Base-by-base conservation (phyloP, 2,329 filamentous ascomycete species). In the Botrytis byssoidea region DNA sequence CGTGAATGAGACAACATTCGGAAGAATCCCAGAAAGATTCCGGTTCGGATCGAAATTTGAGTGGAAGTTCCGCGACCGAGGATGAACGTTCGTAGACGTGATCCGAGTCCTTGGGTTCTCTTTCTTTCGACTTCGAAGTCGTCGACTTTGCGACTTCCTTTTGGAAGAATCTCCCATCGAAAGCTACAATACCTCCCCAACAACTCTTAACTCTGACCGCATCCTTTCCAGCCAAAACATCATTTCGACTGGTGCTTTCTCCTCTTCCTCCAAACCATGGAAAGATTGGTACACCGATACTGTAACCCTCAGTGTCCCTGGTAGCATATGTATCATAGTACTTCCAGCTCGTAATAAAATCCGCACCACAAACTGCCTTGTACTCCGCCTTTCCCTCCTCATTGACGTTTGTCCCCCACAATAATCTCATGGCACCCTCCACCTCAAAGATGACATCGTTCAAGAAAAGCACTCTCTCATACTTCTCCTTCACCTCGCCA, bases 251-350 rank as follows among this genome's bases (percentile, higher is more conserved):
- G n/a, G 83, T 82, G 0, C 84, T 88, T 22, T 86, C 81, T 1
- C 88, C 88, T 1, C 83, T 83, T 64, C 80, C 82, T 7, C 88
- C 86, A 81, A 92, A 92, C 83, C 90, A 92, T 0, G 92, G 92
- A 81, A 88, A 94, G 74, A 91, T 88, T 1, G 90, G 88, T 59
- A 92, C 85, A 7, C 91, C 87, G 48, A 89, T 86, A 42, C 87
- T 86, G 77, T 88, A 87, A 1, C 91, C 91, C 74, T 92, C 87
- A 4, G 84, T 83, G 77, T 94, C 92, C 22, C 92, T 86, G 32
- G 90, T 88, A 1, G 91, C 92, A 80, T 92, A 94, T 0, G 91
- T 89, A 80, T 94, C 92, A 81, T 94, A 94, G 80, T 90, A 92
- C 59, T 88, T 85, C 75, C 91, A 88, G 0, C 91, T 89, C 72